Conservation (phyloP, 1,139 yeast species). For the Candida mesenterica region DNA sequence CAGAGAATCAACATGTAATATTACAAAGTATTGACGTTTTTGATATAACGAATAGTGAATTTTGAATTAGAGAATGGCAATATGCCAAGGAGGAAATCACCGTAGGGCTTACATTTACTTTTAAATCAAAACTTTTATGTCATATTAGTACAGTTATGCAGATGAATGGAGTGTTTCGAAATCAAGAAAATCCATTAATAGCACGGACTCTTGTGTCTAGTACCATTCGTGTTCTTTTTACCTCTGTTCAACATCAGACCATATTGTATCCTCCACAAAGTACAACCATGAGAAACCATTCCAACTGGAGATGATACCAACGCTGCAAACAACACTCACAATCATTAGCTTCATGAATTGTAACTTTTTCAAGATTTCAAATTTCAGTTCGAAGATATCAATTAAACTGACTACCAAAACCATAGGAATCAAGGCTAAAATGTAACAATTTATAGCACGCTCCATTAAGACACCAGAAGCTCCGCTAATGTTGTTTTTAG, state of each 20-base stretch:
- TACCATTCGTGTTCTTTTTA: conserved; percentile 1
- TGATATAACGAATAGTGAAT: no score
- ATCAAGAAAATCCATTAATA: no score
- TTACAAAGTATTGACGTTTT: no score
- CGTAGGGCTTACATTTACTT: no score
- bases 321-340: conserved; percentile 79
- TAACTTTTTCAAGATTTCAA: conserved; percentile 47
- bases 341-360: conserved; percentile 81
- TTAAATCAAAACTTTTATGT: no score
- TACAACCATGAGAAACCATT: conserved; percentile 85
- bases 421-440: conserved; percentile 66
- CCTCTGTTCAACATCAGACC: conserved; percentile 43
- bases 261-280: conserved; percentile 69
- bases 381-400: conserved; percentile 55
- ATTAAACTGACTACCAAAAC: conserved; percentile 53
- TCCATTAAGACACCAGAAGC: conserved; percentile 58
- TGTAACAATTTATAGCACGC: conserved; percentile 64
- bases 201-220: background rate
- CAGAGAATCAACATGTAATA: background rate
- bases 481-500: conserved; percentile 43
- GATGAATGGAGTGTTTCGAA: no score
- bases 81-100: no score
- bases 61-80: no score
- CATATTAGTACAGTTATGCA: background rate
- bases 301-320: conserved; percentile 88